Conservation (phyloP, 345 rosid genomes). For the Eucalyptus marginata region DNA sequence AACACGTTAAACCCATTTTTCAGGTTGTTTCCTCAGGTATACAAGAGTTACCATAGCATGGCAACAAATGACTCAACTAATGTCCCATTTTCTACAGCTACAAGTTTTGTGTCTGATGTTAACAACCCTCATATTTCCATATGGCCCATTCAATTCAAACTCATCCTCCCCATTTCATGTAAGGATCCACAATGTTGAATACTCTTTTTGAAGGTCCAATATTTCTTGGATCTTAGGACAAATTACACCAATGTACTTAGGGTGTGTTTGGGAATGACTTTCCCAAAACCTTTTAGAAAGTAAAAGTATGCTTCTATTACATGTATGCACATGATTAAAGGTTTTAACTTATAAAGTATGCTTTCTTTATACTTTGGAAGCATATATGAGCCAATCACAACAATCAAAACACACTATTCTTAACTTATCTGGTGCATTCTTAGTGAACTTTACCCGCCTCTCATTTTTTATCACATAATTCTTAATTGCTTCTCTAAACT, state of each 20-base stretch:
- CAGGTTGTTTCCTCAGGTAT: not conserved
- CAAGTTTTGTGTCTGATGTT: not conserved
- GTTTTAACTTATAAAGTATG: too few species aligned
- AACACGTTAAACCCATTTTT: not conserved
- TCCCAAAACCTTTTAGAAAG: too few species aligned
- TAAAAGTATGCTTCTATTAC: too few species aligned
- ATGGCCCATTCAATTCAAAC: not conserved
- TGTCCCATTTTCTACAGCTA: not conserved
- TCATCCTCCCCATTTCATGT: not conserved
- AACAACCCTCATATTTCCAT: too few species aligned
- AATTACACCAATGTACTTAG: not conserved
- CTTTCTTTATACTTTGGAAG: too few species aligned
- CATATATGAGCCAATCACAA: too few species aligned
- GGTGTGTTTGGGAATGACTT: too few species aligned
- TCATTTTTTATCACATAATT: too few species aligned
- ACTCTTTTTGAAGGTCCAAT: not conserved
- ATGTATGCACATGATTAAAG: too few species aligned
- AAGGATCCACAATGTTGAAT: not conserved
- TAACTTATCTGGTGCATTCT: too few species aligned
- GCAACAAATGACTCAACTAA: not conserved
- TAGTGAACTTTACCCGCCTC: too few species aligned
- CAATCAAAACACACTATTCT: accelerated
- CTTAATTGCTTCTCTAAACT: too few species aligned
- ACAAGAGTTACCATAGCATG: not conserved
- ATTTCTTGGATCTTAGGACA: not conserved